Evolutionary conservation across 78 protist species (phyloP), one percentile per base, ranked within the genome.

Genomic region (Planoprotostelium fungivorum): DNA sequence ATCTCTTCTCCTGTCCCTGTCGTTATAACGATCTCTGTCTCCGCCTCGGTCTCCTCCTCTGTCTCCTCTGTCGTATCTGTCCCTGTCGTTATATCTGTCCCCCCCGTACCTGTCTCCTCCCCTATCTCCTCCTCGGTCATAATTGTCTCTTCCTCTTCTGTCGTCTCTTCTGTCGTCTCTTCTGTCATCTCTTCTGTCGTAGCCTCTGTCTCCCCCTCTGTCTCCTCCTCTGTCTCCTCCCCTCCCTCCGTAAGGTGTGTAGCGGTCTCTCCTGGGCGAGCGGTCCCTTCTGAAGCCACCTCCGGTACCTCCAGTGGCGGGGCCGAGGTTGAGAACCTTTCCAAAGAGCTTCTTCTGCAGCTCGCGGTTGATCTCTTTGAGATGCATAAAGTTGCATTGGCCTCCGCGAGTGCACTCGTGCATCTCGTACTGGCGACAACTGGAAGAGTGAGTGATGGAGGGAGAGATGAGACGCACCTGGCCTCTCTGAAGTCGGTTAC

Each of bases 401-500:
- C 98, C 99, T 83, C 99, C 99, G 35, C 99, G 94, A 5, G 36
- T 34, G 92, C 99, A 99, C n/a, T 89, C 85, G 38, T 88, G 91
- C 86, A 87, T 89, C 38, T 98, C 99, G 85, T 90, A 97, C 91
- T 99, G 99, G n/a, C 98, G 86, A 93, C 99, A 98, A 63, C 98
- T 87, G 87, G 16, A 36, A 36, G 87, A 16, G 37, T 85, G 87
- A 85, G 5, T 36, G 28, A 35, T 36, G 10, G 73, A 25, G 28
- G 34, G 89, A 36, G 63, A 16, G 38, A 1, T 36, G 5, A 16
- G 16, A 85, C 63, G 28, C 94, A 93, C 86, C 96, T 91, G 35
- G 97, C 98, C 84, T 98, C 99, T 34, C 96, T 90, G 87, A 99
- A 99, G 90, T 99, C 99, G 25, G 98, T 98, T n/a, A 99, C 99